A percentile compares a stretch with the other conserved stretches of the same genome.
Evolutionary conservation across 2,329 filamentous ascomycete genomes (phyloP).

Genomic region (Phyllachora maydis): DNA sequence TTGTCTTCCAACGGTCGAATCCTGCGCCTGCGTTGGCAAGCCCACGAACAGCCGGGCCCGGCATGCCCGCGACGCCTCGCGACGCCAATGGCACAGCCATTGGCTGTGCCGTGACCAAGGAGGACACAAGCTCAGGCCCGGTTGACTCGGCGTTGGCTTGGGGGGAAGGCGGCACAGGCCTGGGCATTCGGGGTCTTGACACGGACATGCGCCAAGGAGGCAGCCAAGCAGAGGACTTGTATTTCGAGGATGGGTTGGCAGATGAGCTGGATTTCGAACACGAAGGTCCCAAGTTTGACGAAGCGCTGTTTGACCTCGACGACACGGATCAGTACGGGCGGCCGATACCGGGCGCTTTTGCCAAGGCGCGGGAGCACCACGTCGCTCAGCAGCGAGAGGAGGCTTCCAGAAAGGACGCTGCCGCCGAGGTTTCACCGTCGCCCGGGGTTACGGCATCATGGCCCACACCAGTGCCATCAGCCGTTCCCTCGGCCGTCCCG

Average conservation of each 20-base stretch:
- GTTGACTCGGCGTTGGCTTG: no score
- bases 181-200: constrained; percentile 14
- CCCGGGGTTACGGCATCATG: not conserved
- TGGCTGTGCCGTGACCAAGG: constrained; percentile 31
- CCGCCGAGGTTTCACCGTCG: not conserved
- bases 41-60: constrained; percentile 23
- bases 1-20: constrained; percentile 33
- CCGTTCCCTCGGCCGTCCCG: constrained; percentile 9
- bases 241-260: constrained; percentile 39
- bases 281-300: constrained; percentile 42
- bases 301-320: constrained; percentile 51
- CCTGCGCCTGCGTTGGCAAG: constrained; percentile 27
- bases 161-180: constrained; percentile 11
- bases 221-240: constrained; percentile 26
- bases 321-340: constrained; percentile 42
- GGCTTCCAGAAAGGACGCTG: constrained; percentile 15
- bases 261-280: constrained; percentile 24
- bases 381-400: constrained; percentile 14
- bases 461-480: no score
- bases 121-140: constrained; percentile 14
- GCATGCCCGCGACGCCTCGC: constrained; percentile 27
- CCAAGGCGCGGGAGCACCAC: constrained; percentile 23
- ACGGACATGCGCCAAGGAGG: no score
- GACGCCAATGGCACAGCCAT: constrained; percentile 33
- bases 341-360: constrained; percentile 36